Base-by-base conservation (phyloP, 169 alveolate genomes). In the Pseudocohnilembus persalinus region DNA sequence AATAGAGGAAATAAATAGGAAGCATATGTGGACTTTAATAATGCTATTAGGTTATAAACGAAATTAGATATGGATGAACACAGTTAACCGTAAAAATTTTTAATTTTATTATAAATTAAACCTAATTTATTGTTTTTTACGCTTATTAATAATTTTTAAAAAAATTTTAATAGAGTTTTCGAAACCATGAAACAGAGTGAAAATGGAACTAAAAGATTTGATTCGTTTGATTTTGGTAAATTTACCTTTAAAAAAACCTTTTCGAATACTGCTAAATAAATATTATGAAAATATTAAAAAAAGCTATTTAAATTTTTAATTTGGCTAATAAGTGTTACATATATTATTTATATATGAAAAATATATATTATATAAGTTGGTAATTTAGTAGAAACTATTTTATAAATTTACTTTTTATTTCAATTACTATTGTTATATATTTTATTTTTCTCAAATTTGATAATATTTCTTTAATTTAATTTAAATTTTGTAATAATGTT, bases 1-100 rank as follows among this genome's bases (percentile, higher is more conserved):
- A 87, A 90, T 88, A 90, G 88, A 75, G 97, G 96, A 75, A 92
- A 92, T 80, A 87, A 77, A 20, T 84, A 89, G 33, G 94, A 87
- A 74, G 89, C 94, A 1, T 85, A 90, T 73, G 94, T 90, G 33
- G 75, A 77, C 25, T 76, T 87, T 31, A 73, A 83, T 20, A 85
- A 81, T 35, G 94, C 90, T 29, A 35, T 90, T 0, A 90, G 81
- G 63, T 73, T 90, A n/a, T 87, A 90, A 87, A 84, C 87, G 32
- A 76, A 49, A 31, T 74, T 84, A n/a, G 49, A 74, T 74, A 6
- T 74, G 68, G 82, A 35, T 33, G 68, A 84, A 30, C 1, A 73
- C 1, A 31, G 20, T 73, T 27, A 68, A 25, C 0, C 27, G 20
- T 74, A 33, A 78, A 79, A 81, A 78, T 76, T 83, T 34, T 28